A percentile compares a stretch with the other conserved stretches of the same genome.
Evolutionary conservation across 805 yeast genomes (phyloP).

Genomic region (Nakazawaea holstii): DNA sequence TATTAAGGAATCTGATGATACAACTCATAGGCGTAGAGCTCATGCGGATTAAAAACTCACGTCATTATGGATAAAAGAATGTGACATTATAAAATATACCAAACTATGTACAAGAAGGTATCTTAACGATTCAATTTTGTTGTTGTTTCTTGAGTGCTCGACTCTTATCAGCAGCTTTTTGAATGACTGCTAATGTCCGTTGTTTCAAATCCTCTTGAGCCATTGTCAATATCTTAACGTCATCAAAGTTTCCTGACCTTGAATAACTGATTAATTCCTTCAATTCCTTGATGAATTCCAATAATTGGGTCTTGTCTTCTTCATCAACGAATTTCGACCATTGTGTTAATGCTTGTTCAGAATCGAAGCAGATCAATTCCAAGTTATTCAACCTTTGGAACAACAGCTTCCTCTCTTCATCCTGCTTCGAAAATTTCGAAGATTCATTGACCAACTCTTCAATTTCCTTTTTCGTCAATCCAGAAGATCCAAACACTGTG

Average conservation of each 20-base stretch:
- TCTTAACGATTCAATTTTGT: no score
- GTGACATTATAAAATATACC: background rate
- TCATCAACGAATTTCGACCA: conserved; percentile 17
- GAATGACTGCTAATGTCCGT: conserved; percentile 22
- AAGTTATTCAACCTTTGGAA: conserved; percentile 75
- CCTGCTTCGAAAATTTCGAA: conserved; percentile 82
- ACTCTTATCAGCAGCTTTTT: conserved; percentile 21
- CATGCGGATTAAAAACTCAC: no score
- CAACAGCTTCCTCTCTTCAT: conserved; percentile 78
- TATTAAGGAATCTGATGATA: no score
- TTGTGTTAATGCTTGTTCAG: conserved; percentile 26
- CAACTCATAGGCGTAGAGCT: no score
- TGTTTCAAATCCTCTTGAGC: conserved; percentile 29
- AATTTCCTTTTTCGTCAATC: conserved; percentile 83
- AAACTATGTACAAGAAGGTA: no score
- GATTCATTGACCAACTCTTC: conserved; percentile 90
- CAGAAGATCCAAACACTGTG: conserved; percentile 95
- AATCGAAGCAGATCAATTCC: conserved; percentile 29
- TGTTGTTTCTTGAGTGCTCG: conserved; percentile 8
- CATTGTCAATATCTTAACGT: conserved; percentile 23
- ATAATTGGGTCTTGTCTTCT: conserved; percentile 13
- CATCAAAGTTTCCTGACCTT: conserved; percentile 22
- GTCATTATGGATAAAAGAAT: no score
- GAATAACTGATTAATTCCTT: conserved; percentile 24
- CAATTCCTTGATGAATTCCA: conserved; percentile 19